These are phyloP conservation scores for Lasiosphaeria miniovina DNA, from an alignment of 495 filamentous ascomycete species.

Conservation along the genomic window DNA sequence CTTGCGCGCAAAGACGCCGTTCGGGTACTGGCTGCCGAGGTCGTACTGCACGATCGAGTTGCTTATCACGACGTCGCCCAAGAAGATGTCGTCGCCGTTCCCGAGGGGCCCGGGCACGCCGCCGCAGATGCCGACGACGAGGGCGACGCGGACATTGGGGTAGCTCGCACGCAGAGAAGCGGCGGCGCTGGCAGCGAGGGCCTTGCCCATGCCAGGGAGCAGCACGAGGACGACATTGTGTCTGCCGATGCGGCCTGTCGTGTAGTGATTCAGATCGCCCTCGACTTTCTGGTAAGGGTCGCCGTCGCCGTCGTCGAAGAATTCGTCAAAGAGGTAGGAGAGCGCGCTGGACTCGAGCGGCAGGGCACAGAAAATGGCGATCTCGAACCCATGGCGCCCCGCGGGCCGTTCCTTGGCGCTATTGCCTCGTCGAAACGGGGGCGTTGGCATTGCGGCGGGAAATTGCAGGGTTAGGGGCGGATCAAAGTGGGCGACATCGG, in stretches of 20 bases:
- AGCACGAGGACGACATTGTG: conserved; percentile 37
- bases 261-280: conserved; percentile 35
- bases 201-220: conserved; percentile 34
- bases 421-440: not conserved
- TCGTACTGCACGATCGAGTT: conserved; percentile 33
- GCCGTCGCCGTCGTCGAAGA: conserved; percentile 24
- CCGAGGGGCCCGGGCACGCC: conserved; percentile 21
- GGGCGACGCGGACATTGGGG: conserved; percentile 13
- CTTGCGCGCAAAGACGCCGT: conserved; percentile 31
- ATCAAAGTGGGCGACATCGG: no score
- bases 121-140: conserved; percentile 36
- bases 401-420: not conserved
- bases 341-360: conserved; percentile 31
- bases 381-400: conserved; percentile 3
- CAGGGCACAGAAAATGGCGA: not conserved
- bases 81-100: conserved; percentile 24
- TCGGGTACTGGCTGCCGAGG: conserved; percentile 33
- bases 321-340: conserved; percentile 29
- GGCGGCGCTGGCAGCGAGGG: conserved; percentile 28
- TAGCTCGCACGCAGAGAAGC: conserved; percentile 33
- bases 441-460: not conserved
- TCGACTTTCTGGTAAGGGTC: conserved; percentile 20
- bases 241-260: conserved; percentile 33
- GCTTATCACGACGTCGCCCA: conserved; percentile 46
- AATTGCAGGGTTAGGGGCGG: no score